phyloP scores from a whole-genome alignment of 345 rosid species.

The Cochlearia excelsa region DNA sequence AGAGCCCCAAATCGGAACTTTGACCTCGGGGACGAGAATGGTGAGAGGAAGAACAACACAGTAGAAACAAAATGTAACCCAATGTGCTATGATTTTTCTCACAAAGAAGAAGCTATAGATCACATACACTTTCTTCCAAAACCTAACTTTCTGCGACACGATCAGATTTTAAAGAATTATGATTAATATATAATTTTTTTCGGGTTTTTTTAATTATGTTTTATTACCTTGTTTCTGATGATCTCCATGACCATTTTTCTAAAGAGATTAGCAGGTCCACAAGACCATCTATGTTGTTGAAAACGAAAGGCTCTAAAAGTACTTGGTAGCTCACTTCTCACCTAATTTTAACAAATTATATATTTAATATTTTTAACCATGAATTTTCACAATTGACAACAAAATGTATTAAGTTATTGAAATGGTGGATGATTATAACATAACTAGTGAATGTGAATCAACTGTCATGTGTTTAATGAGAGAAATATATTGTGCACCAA shows the following conservation, averaged over 20 bases:
- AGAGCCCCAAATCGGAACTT: constrained; percentile 97
- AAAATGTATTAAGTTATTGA: constrained; percentile 11
- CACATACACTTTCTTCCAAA: constrained; percentile 98
- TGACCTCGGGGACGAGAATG: constrained; percentile 87
- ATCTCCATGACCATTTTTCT: constrained; percentile 99
- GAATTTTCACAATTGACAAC: constrained; percentile 3
- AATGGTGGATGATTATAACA: constrained; percentile 26
- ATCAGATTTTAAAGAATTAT: not conserved
- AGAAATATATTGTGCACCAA: constrained; percentile 19
- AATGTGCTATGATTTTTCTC: constrained; percentile 88
- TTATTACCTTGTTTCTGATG: constrained; percentile 64
- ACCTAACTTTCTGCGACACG: constrained; percentile 69
- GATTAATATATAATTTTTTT: not conserved
- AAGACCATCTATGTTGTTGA: constrained; percentile 99
- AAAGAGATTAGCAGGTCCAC: constrained; percentile 98
- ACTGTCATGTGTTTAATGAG: constrained; percentile 25
- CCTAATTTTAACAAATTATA: constrained; percentile 40
- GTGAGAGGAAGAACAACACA: constrained; percentile 93
- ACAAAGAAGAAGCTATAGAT: constrained; percentile 99
- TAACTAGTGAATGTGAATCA: constrained; percentile 16
- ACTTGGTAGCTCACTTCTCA: constrained; percentile 98
- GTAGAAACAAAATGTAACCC: constrained; percentile 92
- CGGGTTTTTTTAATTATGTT: not conserved
- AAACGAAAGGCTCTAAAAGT: constrained; percentile 96
- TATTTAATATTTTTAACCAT: not conserved